A percentile compares a stretch with the other conserved stretches of the same genome.
These are phyloP conservation scores for Barnettozyma californica DNA, from an alignment of 805 yeast genomes.

Conservation along the genomic window DNA sequence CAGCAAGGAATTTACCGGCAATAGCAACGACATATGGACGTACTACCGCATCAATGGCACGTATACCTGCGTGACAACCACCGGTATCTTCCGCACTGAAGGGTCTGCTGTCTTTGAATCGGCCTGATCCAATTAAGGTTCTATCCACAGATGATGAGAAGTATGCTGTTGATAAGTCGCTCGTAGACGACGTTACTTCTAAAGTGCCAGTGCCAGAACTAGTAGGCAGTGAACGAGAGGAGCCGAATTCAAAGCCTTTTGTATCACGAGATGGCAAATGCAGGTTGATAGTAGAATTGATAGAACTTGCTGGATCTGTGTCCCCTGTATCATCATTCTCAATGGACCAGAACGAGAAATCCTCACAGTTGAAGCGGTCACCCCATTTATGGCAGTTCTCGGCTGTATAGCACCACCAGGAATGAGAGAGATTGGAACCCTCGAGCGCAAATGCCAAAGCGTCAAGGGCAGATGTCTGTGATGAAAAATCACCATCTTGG, in stretches of 20 bases:
- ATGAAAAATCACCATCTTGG: slow-evolving; percentile 54
- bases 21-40: slow-evolving; percentile 72
- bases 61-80: slow-evolving; percentile 46
- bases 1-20: slow-evolving; percentile 49
- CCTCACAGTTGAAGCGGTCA: slow-evolving; percentile 91
- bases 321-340: slow-evolving; percentile 40
- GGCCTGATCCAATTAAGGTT: not conserved
- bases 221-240: not conserved
- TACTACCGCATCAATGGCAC: slow-evolving; percentile 70
- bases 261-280: not conserved
- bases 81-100: not conserved
- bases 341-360: slow-evolving; percentile 78
- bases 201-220: not conserved
- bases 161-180: not conserved
- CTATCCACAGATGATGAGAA: not conserved
- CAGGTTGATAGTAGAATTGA: not conserved
- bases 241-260: not conserved
- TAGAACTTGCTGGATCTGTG: not conserved
- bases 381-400: slow-evolving; percentile 80
- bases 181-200: not conserved
- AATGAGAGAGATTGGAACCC: slow-evolving; percentile 61
- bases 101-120: not conserved
- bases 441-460: slow-evolving; percentile 79
- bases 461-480: slow-evolving; percentile 81
- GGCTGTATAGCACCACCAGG: slow-evolving; percentile 82